A percentile compares a stretch with the other conserved stretches of the same genome.
These are phyloP conservation scores for Hirschioporus abietinus DNA, from an alignment of 768 basidiomycete species.

Conservation along the genomic window DNA sequence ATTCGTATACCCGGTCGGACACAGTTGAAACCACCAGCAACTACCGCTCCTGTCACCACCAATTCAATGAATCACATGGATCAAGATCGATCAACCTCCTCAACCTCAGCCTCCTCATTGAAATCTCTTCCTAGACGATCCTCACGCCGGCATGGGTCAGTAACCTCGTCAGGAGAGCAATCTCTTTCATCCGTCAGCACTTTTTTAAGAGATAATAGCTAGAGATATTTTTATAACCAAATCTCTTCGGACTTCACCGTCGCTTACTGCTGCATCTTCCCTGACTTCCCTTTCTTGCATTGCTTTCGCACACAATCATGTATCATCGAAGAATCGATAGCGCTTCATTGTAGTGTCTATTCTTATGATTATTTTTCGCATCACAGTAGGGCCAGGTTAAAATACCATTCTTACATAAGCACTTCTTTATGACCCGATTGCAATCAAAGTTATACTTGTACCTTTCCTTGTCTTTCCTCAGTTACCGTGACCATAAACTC, in stretches of 20 bases:
- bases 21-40: conserved; percentile 12
- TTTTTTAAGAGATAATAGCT: conserved; percentile 23
- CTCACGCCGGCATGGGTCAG: not conserved
- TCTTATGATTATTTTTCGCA: not conserved
- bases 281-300: not conserved
- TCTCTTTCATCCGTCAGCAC: conserved; percentile 23
- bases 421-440: not conserved
- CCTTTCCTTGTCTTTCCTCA: not conserved
- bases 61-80: conserved; percentile 6
- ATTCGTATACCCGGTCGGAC: conserved; percentile 23
- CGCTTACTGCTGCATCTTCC: not conserved
- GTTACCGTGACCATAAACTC: too few relatives aligned
- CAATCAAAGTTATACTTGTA: not conserved
- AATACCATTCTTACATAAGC: not conserved
- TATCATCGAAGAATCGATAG: not conserved
- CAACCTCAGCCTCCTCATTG: conserved; percentile 1
- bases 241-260: not conserved
- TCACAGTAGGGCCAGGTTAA: not conserved
- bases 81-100: not conserved
- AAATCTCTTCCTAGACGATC: not conserved
- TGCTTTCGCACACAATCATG: not conserved
- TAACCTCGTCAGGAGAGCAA: conserved; percentile 3
- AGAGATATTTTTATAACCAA: not conserved
- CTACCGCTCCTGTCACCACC: conserved; percentile 6
- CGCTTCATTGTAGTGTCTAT: not conserved